Percentiles rank a stretch among this genome's conserved stretches.
Conservation (phyloP, 2,329 filamentous ascomycete genomes). For the Fusarium guadeloupense region DNA sequence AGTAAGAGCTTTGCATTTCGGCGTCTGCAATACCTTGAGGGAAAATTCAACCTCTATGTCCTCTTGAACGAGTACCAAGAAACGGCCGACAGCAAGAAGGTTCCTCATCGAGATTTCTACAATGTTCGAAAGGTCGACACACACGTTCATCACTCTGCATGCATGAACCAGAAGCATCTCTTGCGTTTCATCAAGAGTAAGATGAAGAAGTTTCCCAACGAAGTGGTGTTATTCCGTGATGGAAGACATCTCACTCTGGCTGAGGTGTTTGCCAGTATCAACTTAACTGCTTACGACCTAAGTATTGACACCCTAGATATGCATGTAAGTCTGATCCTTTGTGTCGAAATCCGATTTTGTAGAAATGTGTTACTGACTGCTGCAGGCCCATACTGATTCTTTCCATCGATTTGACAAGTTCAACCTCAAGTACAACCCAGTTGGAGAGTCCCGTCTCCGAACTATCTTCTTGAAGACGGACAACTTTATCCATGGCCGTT, state of each 20-base stretch:
- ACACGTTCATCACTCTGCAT: constrained; percentile 98
- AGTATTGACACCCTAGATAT: constrained; percentile 99
- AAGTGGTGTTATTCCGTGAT: constrained; percentile 91
- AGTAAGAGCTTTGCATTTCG: constrained; percentile 98
- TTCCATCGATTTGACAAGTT: constrained; percentile 99
- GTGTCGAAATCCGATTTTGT: neutral
- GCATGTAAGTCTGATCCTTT: constrained; percentile 72
- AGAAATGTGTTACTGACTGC: constrained; percentile 8
- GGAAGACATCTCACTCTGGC: constrained; percentile 89
- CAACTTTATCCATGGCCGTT: constrained; percentile 95
- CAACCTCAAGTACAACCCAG: constrained; percentile 98
- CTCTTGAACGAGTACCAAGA: constrained; percentile 97
- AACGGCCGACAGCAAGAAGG: constrained; percentile 96
- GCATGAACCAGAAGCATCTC: constrained; percentile 99
- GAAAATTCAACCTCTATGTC: constrained; percentile 94
- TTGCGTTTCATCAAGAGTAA: constrained; percentile 99
- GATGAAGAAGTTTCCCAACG: constrained; percentile 98
- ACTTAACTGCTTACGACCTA: constrained; percentile 94
- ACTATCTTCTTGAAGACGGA: constrained; percentile 99
- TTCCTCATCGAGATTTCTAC: constrained; percentile 98
- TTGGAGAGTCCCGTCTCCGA: constrained; percentile 91
- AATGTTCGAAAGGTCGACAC: constrained; percentile 99
- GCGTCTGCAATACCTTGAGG: constrained; percentile 92
- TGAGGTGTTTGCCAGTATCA: constrained; percentile 97
- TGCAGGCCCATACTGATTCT: constrained; percentile 89